Evolutionary conservation across 306 rosid species (phyloP).

Genomic region (Sicyos baderoa): DNA sequence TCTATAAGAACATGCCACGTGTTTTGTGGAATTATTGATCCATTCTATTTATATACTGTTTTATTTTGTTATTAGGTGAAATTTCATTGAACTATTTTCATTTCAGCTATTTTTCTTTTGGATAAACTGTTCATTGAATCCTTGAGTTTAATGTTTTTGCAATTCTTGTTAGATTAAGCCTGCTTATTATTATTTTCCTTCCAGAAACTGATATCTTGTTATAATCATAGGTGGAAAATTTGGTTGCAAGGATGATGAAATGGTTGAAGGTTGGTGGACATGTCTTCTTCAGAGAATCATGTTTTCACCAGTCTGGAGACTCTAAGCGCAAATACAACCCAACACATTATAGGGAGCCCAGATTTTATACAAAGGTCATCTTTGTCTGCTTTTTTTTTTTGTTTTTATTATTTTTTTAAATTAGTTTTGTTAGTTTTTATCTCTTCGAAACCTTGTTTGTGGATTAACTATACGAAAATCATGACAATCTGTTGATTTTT

Average conservation of each 20-base stretch:
- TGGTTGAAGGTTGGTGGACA: constrained; percentile 86
- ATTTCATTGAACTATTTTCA: neutral
- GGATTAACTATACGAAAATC: constrained; percentile 3
- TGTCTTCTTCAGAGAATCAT: constrained; percentile 86
- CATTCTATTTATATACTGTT: neutral
- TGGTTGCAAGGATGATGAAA: constrained; percentile 66
- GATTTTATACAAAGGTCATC: constrained; percentile 78
- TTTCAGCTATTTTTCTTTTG: neutral
- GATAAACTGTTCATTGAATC: neutral
- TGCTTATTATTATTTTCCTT: neutral
- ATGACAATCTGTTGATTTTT: neutral
- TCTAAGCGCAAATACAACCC: constrained; percentile 86
- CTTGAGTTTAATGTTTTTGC: neutral
- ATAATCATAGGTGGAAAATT: constrained; percentile 49
- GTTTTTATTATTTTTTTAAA: neutral
- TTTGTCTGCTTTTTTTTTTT: neutral
- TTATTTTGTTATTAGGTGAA: constrained; percentile 6
- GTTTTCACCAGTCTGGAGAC: constrained; percentile 98
- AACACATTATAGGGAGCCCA: constrained; percentile 90
- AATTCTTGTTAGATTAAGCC: neutral
- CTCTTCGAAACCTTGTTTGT: neutral
- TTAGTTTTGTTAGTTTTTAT: neutral
- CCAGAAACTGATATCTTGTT: neutral
- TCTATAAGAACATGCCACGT: neutral
- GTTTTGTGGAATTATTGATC: neutral